A percentile compares a stretch with the other conserved stretches of the same genome.
These are phyloP conservation scores for Piper betle DNA, from an alignment of 164 flowering plant species.

Conservation along the genomic window DNA sequence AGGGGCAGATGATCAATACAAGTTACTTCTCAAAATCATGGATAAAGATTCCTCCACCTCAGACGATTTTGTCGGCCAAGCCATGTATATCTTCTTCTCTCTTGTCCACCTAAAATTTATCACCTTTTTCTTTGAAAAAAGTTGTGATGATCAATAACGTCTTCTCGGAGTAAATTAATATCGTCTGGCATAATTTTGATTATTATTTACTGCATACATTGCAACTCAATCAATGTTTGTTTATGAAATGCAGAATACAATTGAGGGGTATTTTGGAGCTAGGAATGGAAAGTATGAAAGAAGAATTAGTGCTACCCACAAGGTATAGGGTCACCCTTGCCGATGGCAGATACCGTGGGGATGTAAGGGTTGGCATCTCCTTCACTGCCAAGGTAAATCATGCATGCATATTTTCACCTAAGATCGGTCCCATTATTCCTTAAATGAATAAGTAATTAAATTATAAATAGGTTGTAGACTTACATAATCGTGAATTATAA, in stretches of 20 bases:
- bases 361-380: constrained; percentile 41
- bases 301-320: constrained; percentile 33
- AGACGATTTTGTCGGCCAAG: constrained; percentile 51
- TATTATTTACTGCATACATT: too few species aligned
- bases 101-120: neutral
- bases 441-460: too few species aligned
- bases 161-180: too few species aligned
- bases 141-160: too few species aligned
- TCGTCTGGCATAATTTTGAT: too few species aligned
- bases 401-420: too few species aligned
- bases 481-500: too few species aligned
- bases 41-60: constrained; percentile 55
- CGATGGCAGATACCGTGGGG: constrained; percentile 34
- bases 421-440: too few species aligned
- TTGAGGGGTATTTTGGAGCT: constrained; percentile 40
- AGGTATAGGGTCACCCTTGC: constrained; percentile 28
- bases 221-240: too few species aligned
- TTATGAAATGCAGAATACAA: constrained; percentile 31
- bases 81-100: constrained; percentile 24
- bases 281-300: constrained; percentile 48
- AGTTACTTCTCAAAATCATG: constrained; percentile 50
- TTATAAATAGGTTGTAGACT: too few species aligned
- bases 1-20: constrained; percentile 30
- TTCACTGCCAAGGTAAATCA: constrained; percentile 34
- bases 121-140: too few species aligned